Evolutionary conservation across 2,329 filamentous ascomycete species (phyloP).

Genomic region (Nakataea oryzae): DNA sequence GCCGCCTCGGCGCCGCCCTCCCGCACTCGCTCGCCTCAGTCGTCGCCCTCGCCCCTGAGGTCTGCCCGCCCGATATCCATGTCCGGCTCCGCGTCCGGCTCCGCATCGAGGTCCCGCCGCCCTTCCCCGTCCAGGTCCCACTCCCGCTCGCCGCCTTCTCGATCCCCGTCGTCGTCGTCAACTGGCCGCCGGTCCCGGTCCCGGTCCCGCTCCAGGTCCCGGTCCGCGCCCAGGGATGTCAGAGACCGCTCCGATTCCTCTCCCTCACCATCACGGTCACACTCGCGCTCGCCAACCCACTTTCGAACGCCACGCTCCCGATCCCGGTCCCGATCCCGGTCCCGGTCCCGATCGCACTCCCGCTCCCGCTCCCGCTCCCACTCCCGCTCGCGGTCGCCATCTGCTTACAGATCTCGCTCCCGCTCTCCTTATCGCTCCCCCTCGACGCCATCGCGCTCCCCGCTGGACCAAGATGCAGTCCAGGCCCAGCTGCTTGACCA

Average conservation of each 20-base stretch:
- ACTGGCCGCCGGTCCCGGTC: constrained; percentile 4
- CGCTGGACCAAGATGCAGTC: constrained; percentile 17
- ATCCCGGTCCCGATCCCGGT: constrained; percentile 20
- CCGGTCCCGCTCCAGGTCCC: constrained; percentile 12
- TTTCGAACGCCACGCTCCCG: constrained; percentile 14
- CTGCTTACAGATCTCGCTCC: constrained; percentile 11
- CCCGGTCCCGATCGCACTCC: constrained; percentile 18
- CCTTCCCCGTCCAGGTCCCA: constrained; percentile 5
- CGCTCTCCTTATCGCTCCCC: constrained; percentile 1
- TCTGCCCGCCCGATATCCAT: background rate
- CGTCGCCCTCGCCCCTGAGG: background rate
- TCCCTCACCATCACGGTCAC: constrained; percentile 12
- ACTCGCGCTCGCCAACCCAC: constrained; percentile 4
- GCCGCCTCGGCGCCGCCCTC: background rate
- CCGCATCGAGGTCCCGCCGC: background rate
- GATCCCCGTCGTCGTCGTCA: constrained; percentile 5
- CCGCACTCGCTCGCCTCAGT: background rate
- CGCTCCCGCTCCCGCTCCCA: constrained; percentile 21
- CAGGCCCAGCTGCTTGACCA: constrained; percentile 19
- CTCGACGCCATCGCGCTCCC: constrained; percentile 5
- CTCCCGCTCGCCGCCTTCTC: constrained; percentile 10
- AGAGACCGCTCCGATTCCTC: constrained; percentile 10
- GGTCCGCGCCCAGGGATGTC: constrained; percentile 12
- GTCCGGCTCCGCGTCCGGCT: background rate
- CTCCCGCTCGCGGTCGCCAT: constrained; percentile 10